Percentiles rank a stretch among this genome's conserved stretches.
phyloP scores from a whole-genome alignment of 2,329 filamentous ascomycete species.

The Aureobasidium sp. region DNA sequence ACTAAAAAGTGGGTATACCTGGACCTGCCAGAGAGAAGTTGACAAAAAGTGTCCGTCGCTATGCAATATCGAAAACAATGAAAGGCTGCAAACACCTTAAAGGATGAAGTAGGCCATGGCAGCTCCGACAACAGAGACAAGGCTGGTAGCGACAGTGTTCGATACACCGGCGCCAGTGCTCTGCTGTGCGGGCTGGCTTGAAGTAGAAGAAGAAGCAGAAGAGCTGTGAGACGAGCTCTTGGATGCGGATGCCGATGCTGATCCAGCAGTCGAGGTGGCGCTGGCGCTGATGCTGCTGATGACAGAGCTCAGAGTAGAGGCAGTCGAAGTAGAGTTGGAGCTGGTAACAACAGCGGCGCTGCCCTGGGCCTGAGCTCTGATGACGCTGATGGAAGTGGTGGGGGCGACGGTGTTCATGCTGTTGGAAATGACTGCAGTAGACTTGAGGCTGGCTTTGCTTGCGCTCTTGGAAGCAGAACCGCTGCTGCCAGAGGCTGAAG shows the following conservation, averaged over 20 bases:
- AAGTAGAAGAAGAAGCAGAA: neutral
- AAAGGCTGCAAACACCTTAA: neutral
- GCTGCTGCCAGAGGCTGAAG: slow-evolving; percentile 2
- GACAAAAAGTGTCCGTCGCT: neutral
- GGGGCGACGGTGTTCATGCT: neutral
- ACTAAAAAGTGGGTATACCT: slow-evolving; percentile 2
- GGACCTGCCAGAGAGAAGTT: slow-evolving; percentile 7
- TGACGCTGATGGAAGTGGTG: slow-evolving; percentile 8
- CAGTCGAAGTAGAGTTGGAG: neutral
- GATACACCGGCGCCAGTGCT: neutral
- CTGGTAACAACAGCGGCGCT: slow-evolving; percentile 1
- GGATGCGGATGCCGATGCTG: neutral
- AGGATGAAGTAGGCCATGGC: slow-evolving; percentile 6
- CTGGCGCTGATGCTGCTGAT: neutral
- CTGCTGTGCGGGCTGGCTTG: slow-evolving; percentile 1
- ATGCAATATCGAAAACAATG: neutral
- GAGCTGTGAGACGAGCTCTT: neutral
- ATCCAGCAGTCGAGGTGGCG: neutral
- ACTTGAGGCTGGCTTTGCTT: neutral
- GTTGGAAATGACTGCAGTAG: slow-evolving; percentile 1
- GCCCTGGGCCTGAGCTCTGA: slow-evolving; percentile 6
- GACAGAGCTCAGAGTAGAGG: neutral
- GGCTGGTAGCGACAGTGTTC: neutral
- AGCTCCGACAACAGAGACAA: neutral
- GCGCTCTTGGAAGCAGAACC: neutral